Conservation (phyloP, 495 filamentous ascomycete species). For the Penicillium odoratum region DNA sequence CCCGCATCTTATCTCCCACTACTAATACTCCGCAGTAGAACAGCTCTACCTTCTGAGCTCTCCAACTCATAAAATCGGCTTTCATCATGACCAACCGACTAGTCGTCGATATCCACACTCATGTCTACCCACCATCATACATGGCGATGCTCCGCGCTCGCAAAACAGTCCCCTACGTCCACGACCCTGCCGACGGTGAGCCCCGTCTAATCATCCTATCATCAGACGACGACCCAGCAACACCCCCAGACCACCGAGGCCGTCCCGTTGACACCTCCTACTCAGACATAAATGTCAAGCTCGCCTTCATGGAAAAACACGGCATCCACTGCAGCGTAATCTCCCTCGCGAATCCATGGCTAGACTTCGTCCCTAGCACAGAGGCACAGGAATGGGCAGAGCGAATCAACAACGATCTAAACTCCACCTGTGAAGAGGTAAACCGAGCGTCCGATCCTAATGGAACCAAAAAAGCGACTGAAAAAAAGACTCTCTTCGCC, state of each 20-base stretch:
- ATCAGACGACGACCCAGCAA: constrained; percentile 58
- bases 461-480: constrained; percentile 15
- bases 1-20: neutral
- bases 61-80: neutral
- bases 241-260: constrained; percentile 54
- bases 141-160: constrained; percentile 78
- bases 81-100: constrained; percentile 31
- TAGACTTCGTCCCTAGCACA: constrained; percentile 72
- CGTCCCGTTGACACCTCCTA: constrained; percentile 77
- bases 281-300: constrained; percentile 68
- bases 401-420: constrained; percentile 75
- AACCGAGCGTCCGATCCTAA: constrained; percentile 48
- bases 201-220: constrained; percentile 79
- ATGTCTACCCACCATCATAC: constrained; percentile 87
- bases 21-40: neutral
- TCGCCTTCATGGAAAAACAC: constrained; percentile 86
- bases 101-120: constrained; percentile 89
- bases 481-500: constrained; percentile 59
- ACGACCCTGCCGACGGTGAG: constrained; percentile 58
- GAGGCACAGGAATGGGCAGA: constrained; percentile 63
- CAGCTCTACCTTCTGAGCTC: neutral
- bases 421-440: constrained; percentile 59
- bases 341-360: constrained; percentile 93
- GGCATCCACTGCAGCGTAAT: constrained; percentile 79
- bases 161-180: constrained; percentile 75